Evolutionary conservation across 2,329 filamentous ascomycete genomes (phyloP).

Genomic region (Penicillium sp.): DNA sequence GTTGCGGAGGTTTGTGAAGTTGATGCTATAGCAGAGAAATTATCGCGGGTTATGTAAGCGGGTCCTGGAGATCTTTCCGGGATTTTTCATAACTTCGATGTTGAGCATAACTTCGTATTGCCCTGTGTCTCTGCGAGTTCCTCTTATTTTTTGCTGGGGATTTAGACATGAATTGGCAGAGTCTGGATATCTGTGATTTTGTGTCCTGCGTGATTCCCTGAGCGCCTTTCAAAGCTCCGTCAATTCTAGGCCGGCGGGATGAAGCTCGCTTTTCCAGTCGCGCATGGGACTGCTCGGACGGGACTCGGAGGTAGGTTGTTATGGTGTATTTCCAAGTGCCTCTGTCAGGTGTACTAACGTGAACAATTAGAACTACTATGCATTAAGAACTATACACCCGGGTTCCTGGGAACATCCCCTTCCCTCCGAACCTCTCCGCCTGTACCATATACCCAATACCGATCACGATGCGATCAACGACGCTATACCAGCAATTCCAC

Average conservation of each 20-base stretch:
- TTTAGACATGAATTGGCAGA: slow-evolving; percentile 22
- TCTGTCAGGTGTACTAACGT: slow-evolving; percentile 6
- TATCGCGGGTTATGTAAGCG: slow-evolving; percentile 36
- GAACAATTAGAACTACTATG: background rate
- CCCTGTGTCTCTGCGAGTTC: background rate
- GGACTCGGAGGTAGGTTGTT: slow-evolving; percentile 22
- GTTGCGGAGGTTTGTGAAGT: slow-evolving; percentile 13
- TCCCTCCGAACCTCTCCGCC: background rate
- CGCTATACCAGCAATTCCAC: slow-evolving; percentile 17
- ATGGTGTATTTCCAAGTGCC: background rate
- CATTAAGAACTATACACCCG: background rate
- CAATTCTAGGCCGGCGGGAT: slow-evolving; percentile 24
- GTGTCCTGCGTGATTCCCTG: slow-evolving; percentile 9
- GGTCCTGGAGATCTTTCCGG: slow-evolving; percentile 15
- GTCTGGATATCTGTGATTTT: slow-evolving; percentile 5
- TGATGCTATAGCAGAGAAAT: slow-evolving; percentile 33
- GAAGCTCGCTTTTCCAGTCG: slow-evolving; percentile 31
- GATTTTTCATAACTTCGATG: slow-evolving; percentile 7
- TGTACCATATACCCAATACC: slow-evolving; percentile 8
- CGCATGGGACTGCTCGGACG: slow-evolving; percentile 14
- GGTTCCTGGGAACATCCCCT: background rate
- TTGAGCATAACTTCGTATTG: slow-evolving; percentile 2
- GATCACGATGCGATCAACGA: slow-evolving; percentile 15
- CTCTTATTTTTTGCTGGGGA: background rate
- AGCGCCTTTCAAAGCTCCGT: slow-evolving; percentile 11